phyloP scores from a whole-genome alignment of 495 filamentous ascomycete genomes.

The Podospora conica region DNA sequence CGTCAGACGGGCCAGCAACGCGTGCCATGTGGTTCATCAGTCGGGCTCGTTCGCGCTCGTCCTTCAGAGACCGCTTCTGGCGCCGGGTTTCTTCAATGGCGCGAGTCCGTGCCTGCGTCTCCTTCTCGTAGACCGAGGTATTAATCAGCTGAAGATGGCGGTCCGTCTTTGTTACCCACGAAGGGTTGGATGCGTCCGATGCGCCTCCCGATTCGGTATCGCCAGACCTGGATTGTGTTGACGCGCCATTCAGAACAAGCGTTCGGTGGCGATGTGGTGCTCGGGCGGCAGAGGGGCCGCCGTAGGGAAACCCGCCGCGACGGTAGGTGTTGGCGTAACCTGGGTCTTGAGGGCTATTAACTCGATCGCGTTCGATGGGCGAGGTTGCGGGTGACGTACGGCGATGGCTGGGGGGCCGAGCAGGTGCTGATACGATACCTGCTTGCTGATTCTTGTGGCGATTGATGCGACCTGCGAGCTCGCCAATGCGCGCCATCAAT shows the following conservation, averaged over 20 bases:
- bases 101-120: constrained; percentile 59
- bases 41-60: constrained; percentile 59
- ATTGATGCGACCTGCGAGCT: constrained; percentile 77
- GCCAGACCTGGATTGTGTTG: constrained; percentile 16
- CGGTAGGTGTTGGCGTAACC: constrained; percentile 27
- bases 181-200: constrained; percentile 36
- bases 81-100: constrained; percentile 68
- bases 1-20: constrained; percentile 23
- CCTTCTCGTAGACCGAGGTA: constrained; percentile 70
- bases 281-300: constrained; percentile 41
- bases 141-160: constrained; percentile 90
- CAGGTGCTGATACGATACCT: constrained; percentile 18
- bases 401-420: constrained; percentile 11
- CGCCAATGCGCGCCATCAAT: constrained; percentile 67
- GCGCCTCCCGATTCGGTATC: constrained; percentile 26
- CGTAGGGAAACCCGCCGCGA: constrained; percentile 30
- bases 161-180: constrained; percentile 75
- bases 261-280: constrained; percentile 60
- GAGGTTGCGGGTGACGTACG: constrained; percentile 18
- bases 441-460: constrained; percentile 64
- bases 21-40: constrained; percentile 43
- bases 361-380: background rate
- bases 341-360: constrained; percentile 24
- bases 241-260: constrained; percentile 58
- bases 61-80: constrained; percentile 51